phyloP scores from a whole-genome alignment of 1,284 basidiomycete species.

The Ustilago cynodontis region DNA sequence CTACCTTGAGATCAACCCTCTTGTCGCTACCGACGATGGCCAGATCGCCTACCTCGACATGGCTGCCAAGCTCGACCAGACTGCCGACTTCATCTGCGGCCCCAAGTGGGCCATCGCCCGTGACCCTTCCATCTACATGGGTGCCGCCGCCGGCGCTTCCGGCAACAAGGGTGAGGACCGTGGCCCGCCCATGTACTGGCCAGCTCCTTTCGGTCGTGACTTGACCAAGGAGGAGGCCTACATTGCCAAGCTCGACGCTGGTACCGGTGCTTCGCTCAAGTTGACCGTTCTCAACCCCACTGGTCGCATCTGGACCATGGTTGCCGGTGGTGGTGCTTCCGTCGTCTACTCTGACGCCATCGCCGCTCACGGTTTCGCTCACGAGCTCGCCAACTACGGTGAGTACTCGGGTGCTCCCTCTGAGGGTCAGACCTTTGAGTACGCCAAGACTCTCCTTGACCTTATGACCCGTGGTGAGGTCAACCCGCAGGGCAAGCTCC shows the following conservation, averaged over 20 bases:
- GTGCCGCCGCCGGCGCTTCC: constrained; percentile 72
- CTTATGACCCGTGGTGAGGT: constrained; percentile 82
- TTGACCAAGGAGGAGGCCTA: constrained; percentile 99
- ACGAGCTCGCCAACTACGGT: constrained; percentile 99
- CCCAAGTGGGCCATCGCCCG: constrained; percentile 99
- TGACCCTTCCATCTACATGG: constrained; percentile 80
- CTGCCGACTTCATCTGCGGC: constrained; percentile 96
- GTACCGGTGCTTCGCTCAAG: constrained; percentile 97
- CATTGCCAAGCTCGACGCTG: constrained; percentile 96
- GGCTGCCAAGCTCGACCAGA: constrained; percentile 98
- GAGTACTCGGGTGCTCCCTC: constrained; percentile 99
- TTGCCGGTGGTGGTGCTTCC: constrained; percentile 83
- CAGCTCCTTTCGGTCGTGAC: constrained; percentile 96
- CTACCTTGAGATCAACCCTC: constrained; percentile 99
- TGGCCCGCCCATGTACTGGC: constrained; percentile 97
- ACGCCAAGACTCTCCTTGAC: constrained; percentile 98
- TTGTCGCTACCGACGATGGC: constrained; percentile 90
- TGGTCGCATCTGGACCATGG: constrained; percentile 99
- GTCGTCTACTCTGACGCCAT: constrained; percentile 92
- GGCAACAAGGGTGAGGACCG: constrained; percentile 68
- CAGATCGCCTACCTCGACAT: constrained; percentile 97
- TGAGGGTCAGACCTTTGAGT: constrained; percentile 98
- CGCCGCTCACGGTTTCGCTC: constrained; percentile 93
- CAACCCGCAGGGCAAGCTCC: constrained; percentile 82
- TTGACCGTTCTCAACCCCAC: constrained; percentile 94